Base-by-base conservation (phyloP, 1,284 basidiomycete genomes). In the Leccinum subspadiceum region DNA sequence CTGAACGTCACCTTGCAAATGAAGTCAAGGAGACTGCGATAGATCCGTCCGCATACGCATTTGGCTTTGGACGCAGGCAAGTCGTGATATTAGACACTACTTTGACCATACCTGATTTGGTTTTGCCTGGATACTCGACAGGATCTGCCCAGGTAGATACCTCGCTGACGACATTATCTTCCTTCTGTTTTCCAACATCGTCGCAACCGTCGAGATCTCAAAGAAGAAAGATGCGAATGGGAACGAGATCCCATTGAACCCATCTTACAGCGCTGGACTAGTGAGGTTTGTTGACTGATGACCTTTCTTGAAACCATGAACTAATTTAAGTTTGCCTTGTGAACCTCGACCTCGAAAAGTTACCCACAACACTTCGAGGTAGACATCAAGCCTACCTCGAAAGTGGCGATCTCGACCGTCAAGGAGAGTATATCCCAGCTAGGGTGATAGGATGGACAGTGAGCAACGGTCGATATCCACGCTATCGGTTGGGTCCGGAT, bases 101-200 rank as follows among this genome's bases (percentile, higher is more conserved):
- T 24, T 20, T 9, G 10, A 29, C 7, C 4, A 2, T 46, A 12
- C 12, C 13, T 39, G 22, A 60, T 31, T 10, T 13, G 26, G 15
- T 51, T 31, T 39, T 13, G 5, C 13, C 15, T 35, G 29, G 26
- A 26, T 31, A 15, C 51, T 49, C 4, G 26, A 48, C 24, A 68
- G 67, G 39, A 66, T 67, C 7, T 66, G 65, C 17, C 67, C 65
- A 5, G 67, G 65, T 9, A 67, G 31, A 46, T 26, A 59, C 49
- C 46, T 68, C 41, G 65, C 55, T 1, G 67, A 68, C 20, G 63
- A 68, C 10, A 63, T 62, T 10, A 2, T 66, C 29, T 67, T 67
- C 33, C 56, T 65, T 44, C 7, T 67, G 4, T 51, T 68, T 13
- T 68, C 67, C 17, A 24, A 57, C 29, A 58, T 67, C 26, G 6